Percentiles rank a stretch among this genome's conserved stretches.
Evolutionary conservation across 495 filamentous ascomycete species (phyloP).

Genomic region (Letharia columbiana): DNA sequence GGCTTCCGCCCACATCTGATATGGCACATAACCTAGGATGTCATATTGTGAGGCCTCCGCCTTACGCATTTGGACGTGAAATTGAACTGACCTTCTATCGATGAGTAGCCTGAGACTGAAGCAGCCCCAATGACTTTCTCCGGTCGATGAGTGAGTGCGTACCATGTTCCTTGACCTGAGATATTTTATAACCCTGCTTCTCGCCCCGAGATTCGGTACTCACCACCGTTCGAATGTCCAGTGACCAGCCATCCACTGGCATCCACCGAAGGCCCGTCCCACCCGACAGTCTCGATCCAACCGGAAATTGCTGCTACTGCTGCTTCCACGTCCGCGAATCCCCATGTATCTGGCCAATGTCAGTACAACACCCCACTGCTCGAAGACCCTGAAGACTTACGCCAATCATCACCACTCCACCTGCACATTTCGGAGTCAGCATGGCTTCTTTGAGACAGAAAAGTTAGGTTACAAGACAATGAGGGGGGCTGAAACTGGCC

Average conservation of each 20-base stretch:
- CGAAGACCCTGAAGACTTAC: constrained; percentile 26
- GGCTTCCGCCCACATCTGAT: constrained; percentile 44
- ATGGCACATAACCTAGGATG: constrained; percentile 48
- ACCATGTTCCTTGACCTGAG: constrained; percentile 50
- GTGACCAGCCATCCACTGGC: constrained; percentile 43
- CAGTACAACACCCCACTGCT: constrained; percentile 6
- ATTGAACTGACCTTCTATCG: constrained; percentile 43
- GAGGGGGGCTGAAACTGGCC: no score
- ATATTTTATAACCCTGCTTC: constrained; percentile 11
- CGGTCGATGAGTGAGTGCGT: constrained; percentile 47
- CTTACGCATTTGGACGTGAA: neutral
- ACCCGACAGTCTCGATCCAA: constrained; percentile 43
- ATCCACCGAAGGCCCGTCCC: constrained; percentile 40
- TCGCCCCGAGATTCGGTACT: neutral
- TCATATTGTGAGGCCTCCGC: neutral
- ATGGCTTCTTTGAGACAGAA: neutral
- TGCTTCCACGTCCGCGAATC: constrained; percentile 48
- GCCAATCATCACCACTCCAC: constrained; percentile 59
- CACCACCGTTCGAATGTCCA: constrained; percentile 53
- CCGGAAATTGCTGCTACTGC: constrained; percentile 40
- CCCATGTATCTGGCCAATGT: constrained; percentile 43
- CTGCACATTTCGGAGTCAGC: neutral
- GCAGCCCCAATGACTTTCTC: constrained; percentile 50
- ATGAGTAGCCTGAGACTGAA: constrained; percentile 50
- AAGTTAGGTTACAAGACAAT: neutral